phyloP scores from a whole-genome alignment of 768 basidiomycete species.

The Mycena epipterygia region DNA sequence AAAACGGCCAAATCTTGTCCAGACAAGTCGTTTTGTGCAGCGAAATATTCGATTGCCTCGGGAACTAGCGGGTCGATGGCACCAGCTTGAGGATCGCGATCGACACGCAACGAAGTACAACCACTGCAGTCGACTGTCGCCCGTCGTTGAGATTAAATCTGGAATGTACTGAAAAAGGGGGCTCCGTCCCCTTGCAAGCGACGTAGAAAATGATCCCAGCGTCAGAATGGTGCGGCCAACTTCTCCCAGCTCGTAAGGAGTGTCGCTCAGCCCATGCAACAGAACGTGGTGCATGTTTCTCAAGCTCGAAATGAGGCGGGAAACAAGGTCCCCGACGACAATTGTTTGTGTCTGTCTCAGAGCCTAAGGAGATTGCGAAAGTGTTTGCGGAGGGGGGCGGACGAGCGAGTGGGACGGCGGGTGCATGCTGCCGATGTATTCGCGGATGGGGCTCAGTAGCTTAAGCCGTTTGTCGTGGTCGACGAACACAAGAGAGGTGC shows the following conservation, averaged over 20 bases:
- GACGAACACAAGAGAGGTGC: conserved; percentile 18
- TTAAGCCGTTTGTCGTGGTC: neutral
- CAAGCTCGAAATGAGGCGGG: neutral
- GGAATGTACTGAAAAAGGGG: neutral
- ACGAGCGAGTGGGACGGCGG: neutral
- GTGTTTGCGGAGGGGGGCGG: neutral
- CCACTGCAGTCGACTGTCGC: neutral
- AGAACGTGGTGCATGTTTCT: neutral
- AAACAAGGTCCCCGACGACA: neutral
- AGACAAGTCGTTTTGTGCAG: neutral
- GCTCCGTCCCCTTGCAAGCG: neutral
- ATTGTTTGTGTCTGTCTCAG: neutral
- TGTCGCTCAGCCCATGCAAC: neutral
- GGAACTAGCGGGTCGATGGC: no score
- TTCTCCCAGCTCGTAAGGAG: neutral
- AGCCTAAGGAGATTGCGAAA: neutral
- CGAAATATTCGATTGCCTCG: neutral
- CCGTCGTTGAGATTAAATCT: neutral
- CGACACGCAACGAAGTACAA: neutral
- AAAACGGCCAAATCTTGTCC: neutral
- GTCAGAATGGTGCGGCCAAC: neutral
- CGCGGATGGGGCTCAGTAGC: conserved; percentile 17
- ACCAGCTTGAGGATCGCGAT: neutral
- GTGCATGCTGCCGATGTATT: neutral
- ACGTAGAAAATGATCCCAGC: neutral